These are phyloP conservation scores for Pelargonium nanum DNA, from an alignment of 345 rosid genomes.

Conservation along the genomic window DNA sequence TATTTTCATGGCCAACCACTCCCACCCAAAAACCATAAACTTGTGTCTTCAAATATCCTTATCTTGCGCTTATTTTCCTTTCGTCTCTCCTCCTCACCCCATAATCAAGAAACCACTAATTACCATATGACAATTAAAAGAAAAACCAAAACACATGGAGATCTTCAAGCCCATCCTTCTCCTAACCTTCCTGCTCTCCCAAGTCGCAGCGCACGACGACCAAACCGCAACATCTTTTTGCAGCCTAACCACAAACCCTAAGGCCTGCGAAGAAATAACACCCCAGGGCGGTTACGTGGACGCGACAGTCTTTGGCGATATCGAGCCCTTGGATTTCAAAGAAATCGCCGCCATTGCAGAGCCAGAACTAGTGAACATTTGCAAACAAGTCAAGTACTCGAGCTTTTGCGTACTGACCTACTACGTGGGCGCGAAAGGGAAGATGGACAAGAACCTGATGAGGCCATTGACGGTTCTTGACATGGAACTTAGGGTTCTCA, in stretches of 20 bases:
- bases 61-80: background rate
- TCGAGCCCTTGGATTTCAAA: background rate
- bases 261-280: background rate
- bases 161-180: background rate
- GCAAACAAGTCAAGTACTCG: background rate
- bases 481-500: background rate
- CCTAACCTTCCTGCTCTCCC: background rate
- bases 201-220: too few relatives aligned
- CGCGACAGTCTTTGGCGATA: background rate
- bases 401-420: background rate
- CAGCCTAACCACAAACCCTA: background rate
- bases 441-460: background rate
- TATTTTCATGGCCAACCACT: background rate
- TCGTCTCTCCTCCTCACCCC: background rate
- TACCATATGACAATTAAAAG: too few relatives aligned
- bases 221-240: background rate
- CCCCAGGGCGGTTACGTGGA: background rate
- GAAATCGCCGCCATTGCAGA: background rate
- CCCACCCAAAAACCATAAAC: background rate
- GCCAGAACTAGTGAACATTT: background rate
- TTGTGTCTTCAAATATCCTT: background rate
- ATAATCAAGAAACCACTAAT: background rate
- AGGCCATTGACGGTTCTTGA: background rate
- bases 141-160: background rate
- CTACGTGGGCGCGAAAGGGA: background rate